These are phyloP conservation scores for Blastocystis sp. DNA, from an alignment of 352 stramenopile species.

Conservation along the genomic window DNA sequence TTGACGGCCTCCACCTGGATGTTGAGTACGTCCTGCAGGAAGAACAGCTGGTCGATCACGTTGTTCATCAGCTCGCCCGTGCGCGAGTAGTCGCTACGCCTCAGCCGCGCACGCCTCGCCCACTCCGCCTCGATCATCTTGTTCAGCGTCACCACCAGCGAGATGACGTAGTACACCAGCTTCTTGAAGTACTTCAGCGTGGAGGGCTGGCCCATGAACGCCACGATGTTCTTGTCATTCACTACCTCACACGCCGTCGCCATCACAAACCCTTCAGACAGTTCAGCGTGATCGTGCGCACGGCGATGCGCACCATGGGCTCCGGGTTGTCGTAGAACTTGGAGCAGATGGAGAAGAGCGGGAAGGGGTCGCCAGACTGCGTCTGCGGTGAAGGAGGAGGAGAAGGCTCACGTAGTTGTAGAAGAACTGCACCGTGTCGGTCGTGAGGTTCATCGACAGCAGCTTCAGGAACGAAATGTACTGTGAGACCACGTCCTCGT, in stretches of 20 bases:
- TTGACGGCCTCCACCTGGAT: conserved; percentile 12
- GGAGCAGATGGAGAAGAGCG: conserved; percentile 54
- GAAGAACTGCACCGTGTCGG: conserved; percentile 53
- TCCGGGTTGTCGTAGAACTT: conserved; percentile 61
- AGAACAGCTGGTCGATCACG: conserved; percentile 41
- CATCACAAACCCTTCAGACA: conserved; percentile 16
- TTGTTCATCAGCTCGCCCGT: conserved; percentile 21
- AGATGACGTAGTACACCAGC: conserved; percentile 46
- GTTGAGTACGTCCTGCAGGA: conserved; percentile 42
- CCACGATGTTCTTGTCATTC: conserved; percentile 41
- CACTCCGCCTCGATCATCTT: conserved; percentile 34
- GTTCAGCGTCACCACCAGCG: conserved; percentile 19
- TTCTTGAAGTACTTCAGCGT: conserved; percentile 46
- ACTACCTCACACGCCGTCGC: not conserved
- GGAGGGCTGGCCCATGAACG: conserved; percentile 21
- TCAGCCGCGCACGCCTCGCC: not conserved
- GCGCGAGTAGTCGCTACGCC: not conserved
- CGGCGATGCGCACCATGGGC: conserved; percentile 39
- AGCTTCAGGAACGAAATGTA: conserved; percentile 67
- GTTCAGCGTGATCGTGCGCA: conserved; percentile 52
- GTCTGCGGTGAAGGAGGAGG: not conserved
- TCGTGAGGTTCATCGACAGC: conserved; percentile 47
- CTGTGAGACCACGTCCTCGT: conserved; percentile 48
- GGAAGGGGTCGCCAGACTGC: conserved; percentile 25
- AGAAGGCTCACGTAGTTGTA: conserved; percentile 42